These are phyloP conservation scores for Carex pumila DNA, from an alignment of 176 grass and related monocot species.

Conservation along the genomic window DNA sequence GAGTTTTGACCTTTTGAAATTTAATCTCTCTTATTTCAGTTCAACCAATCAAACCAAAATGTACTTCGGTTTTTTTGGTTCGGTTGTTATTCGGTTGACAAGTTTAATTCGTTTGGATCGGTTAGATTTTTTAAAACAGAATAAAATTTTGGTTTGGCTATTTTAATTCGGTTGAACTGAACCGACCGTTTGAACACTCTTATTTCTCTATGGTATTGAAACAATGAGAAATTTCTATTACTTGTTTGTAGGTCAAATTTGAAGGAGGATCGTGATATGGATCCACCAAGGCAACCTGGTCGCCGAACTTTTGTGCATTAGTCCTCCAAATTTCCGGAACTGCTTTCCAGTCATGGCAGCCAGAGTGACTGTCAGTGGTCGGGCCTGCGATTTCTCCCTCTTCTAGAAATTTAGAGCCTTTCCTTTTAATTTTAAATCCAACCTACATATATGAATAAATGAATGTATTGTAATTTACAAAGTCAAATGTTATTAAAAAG, in stretches of 20 bases:
- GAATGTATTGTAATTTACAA: background rate
- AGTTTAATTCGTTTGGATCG: too few species aligned
- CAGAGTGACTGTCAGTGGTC: constrained; percentile 17
- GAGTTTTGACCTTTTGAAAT: too few species aligned
- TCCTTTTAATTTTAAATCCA: constrained; percentile 12
- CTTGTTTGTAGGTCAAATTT: constrained; percentile 73
- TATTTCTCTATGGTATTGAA: too few species aligned
- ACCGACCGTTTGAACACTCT: too few species aligned
- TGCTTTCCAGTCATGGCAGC: constrained; percentile 52
- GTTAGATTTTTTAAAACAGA: too few species aligned
- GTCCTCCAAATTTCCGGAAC: constrained; percentile 96
- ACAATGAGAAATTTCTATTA: constrained; percentile 18
- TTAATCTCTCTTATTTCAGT: too few species aligned
- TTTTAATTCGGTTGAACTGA: too few species aligned
- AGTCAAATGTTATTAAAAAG: background rate
- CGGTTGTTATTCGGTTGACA: too few species aligned
- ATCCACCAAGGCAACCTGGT: constrained; percentile 57
- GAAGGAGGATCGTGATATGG: constrained; percentile 69
- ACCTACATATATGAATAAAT: constrained; percentile 16
- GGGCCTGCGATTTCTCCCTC: constrained; percentile 9
- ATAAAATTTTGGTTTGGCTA: too few species aligned
- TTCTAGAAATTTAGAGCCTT: constrained; percentile 31
- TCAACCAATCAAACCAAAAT: too few species aligned
- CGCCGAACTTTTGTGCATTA: constrained; percentile 60
- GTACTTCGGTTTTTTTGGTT: too few species aligned